Percentiles rank a stretch among this genome's conserved stretches.
These are phyloP conservation scores for Gossypium aridum DNA, from an alignment of 441 rosid species.

Conservation along the genomic window DNA sequence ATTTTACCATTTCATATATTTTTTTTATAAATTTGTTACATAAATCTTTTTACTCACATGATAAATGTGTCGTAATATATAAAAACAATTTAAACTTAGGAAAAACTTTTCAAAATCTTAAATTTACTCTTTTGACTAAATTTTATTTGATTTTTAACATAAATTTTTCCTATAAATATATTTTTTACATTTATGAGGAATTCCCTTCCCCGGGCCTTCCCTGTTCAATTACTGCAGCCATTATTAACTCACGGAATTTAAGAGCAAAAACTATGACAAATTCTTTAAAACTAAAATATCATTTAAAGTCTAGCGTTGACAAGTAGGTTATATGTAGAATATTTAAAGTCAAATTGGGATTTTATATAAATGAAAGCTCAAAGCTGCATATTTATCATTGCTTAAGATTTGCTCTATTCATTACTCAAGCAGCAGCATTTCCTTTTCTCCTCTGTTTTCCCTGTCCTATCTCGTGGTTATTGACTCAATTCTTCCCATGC, in stretches of 20 bases:
- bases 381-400: background rate
- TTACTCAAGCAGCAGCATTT: background rate
- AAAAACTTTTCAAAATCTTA: too few species aligned
- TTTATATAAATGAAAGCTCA: slow-evolving; percentile 1
- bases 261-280: background rate
- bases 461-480: background rate
- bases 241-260: background rate
- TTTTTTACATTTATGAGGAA: too few species aligned
- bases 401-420: background rate
- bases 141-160: too few species aligned
- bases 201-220: background rate
- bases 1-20: too few species aligned
- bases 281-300: background rate
- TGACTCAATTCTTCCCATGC: background rate
- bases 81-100: too few species aligned
- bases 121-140: too few species aligned
- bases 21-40: too few species aligned
- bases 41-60: too few species aligned
- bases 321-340: slow-evolving; percentile 13
- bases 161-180: too few species aligned
- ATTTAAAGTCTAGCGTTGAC: slow-evolving; percentile 15
- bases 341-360: background rate
- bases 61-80: too few species aligned
- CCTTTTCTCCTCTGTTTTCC: background rate
- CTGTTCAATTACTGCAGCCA: background rate